Conservation (phyloP, 768 basidiomycete genomes). For the Psilocybe azurescens region DNA sequence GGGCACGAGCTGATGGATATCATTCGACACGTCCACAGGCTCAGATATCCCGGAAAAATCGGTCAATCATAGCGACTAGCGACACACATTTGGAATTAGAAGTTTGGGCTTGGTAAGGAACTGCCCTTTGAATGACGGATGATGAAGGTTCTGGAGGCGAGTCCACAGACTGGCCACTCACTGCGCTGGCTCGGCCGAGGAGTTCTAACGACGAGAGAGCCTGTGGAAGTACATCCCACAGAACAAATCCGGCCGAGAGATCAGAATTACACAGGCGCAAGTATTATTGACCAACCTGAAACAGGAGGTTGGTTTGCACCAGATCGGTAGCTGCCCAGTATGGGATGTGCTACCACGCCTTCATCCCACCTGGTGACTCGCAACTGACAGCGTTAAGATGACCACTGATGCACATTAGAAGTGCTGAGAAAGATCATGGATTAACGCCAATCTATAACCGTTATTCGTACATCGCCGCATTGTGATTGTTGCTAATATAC, state of each 20-base stretch:
- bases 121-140: not conserved
- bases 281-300: slow-evolving; percentile 28
- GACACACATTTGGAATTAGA: not conserved
- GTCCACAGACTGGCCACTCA: not conserved
- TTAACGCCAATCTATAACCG: not conserved
- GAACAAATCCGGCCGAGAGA: slow-evolving; percentile 11
- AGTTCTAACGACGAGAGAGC: not conserved
- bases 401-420: not conserved
- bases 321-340: slow-evolving; percentile 19
- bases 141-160: not conserved
- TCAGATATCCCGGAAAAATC: not conserved
- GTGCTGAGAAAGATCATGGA: not conserved
- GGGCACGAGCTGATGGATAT: not conserved
- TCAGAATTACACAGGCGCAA: slow-evolving; percentile 1
- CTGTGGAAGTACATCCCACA: not conserved
- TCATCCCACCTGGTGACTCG: slow-evolving; percentile 9
- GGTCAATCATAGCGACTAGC: not conserved
- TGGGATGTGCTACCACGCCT: slow-evolving; percentile 15
- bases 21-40: not conserved
- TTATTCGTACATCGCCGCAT: slow-evolving; percentile 13
- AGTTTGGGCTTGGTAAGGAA: too few relatives aligned
- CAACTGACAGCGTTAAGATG: slow-evolving; percentile 7
- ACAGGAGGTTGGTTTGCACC: slow-evolving; percentile 21
- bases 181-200: not conserved
- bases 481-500: slow-evolving; percentile 16